Conservation (phyloP, 768 basidiomycete genomes). For the Clitopilus hobsonii region DNA sequence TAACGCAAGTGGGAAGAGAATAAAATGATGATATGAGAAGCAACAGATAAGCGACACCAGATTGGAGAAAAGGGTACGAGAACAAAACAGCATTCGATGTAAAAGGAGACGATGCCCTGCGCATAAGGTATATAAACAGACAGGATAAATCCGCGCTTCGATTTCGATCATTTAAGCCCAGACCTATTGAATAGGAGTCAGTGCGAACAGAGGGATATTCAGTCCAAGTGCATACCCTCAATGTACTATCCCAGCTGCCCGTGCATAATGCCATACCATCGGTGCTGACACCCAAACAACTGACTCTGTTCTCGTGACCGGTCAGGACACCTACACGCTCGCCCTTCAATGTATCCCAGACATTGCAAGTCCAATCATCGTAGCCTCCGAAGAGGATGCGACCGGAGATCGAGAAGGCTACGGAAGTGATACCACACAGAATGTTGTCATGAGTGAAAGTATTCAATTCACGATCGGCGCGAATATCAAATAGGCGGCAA, state of each 20-base stretch:
- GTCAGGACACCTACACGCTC: slow-evolving; percentile 97
- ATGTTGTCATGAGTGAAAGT: slow-evolving; percentile 98
- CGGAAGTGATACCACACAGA: slow-evolving; percentile 96
- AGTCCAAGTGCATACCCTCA: slow-evolving; percentile 54
- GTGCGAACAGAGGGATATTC: background rate
- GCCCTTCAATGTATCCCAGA: slow-evolving; percentile 98
- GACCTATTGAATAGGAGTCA: slow-evolving; percentile 41
- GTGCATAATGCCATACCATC: slow-evolving; percentile 99
- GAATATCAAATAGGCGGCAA: slow-evolving; percentile 95
- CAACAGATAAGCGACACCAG: slow-evolving; percentile 30
- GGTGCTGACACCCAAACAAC: slow-evolving; percentile 90
- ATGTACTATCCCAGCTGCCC: slow-evolving; percentile 95
- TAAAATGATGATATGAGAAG: slow-evolving; percentile 43
- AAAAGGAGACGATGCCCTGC: slow-evolving; percentile 9
- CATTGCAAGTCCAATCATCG: slow-evolving; percentile 99
- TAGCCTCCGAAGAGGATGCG: slow-evolving; percentile 98
- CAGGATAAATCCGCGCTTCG: slow-evolving; percentile 7
- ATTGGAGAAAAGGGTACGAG: slow-evolving; percentile 13
- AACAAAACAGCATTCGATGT: slow-evolving; percentile 13
- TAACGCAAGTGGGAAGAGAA: slow-evolving; percentile 39
- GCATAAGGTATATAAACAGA: slow-evolving; percentile 17
- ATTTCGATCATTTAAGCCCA: slow-evolving; percentile 60
- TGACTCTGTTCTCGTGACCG: slow-evolving; percentile 97
- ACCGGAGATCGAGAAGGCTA: slow-evolving; percentile 97
- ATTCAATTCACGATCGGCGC: slow-evolving; percentile 96